Conservation (phyloP, 2,329 filamentous ascomycete genomes). For the Diaporthe helianthi region DNA sequence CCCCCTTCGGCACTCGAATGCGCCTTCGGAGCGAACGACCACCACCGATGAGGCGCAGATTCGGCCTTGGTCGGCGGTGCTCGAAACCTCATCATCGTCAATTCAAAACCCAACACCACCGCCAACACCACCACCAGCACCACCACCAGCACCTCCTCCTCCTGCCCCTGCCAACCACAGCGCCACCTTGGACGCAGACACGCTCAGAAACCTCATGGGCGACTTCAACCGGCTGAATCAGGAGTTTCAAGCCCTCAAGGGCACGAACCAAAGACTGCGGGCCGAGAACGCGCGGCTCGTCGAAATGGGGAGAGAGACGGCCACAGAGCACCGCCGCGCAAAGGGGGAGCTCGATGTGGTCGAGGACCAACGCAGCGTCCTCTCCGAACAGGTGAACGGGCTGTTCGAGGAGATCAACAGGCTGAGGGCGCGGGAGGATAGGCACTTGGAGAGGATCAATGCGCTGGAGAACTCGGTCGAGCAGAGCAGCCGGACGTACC, state of each 20-base stretch:
- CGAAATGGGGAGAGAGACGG: background rate
- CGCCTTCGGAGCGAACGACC: background rate
- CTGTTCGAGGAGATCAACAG: background rate
- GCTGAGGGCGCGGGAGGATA: background rate
- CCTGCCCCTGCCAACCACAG: background rate
- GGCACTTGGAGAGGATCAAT: background rate
- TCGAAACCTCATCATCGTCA: background rate
- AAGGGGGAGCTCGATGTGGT: background rate
- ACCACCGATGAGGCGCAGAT: too few species aligned
- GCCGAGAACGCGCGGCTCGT: background rate
- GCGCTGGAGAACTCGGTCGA: background rate
- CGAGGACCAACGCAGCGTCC: background rate
- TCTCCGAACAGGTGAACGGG: conserved; percentile 3
- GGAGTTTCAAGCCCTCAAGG: background rate
- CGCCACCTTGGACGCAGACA: background rate
- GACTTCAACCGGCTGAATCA: background rate
- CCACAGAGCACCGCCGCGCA: background rate
- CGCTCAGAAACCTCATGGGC: background rate
- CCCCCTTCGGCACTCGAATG: too few species aligned
- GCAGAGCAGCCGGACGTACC: background rate
- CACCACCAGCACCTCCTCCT: too few species aligned
- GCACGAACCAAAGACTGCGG: background rate
- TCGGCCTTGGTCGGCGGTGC: too few species aligned
- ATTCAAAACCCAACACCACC: background rate
- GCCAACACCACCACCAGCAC: too few species aligned